phyloP scores from a whole-genome alignment of 129 eudicot species.

The Flaveria bidentis region DNA sequence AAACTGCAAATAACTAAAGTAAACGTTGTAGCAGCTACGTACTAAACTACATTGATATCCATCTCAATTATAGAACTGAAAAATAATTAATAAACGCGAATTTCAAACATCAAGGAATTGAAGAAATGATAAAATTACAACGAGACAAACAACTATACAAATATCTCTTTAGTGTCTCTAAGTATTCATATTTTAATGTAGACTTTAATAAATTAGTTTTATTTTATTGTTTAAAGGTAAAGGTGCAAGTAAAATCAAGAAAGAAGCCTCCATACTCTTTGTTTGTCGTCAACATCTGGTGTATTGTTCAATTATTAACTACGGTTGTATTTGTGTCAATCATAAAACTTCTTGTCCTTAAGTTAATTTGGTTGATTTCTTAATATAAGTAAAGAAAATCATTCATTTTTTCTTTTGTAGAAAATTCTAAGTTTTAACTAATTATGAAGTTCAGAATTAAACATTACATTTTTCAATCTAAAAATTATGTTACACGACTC shows the following conservation, averaged over 20 bases:
- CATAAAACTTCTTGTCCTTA: neutral
- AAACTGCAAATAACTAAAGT: neutral
- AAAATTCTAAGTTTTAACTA: too few species aligned
- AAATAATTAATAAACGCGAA: neutral
- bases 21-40: neutral
- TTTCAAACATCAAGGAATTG: neutral
- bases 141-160: slow-evolving; percentile 32
- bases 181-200: slow-evolving; percentile 16
- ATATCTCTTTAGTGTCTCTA: slow-evolving; percentile 16
- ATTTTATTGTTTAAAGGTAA: slow-evolving; percentile 27
- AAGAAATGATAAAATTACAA: slow-evolving; percentile 11
- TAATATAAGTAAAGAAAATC: neutral
- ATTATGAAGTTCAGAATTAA: too few species aligned
- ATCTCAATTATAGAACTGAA: neutral
- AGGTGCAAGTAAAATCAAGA: slow-evolving; percentile 40
- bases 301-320: slow-evolving; percentile 27
- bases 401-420: too few species aligned
- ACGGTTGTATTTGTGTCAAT: slow-evolving; percentile 4
- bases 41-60: neutral
- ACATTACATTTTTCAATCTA: too few species aligned
- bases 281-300: slow-evolving; percentile 39
- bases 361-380: neutral
- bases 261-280: slow-evolving; percentile 36
- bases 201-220: neutral
- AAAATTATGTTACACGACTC: too few species aligned